Evolutionary conservation across 345 rosid species (phyloP), one percentile per base, ranked within the genome.

Genomic region (Hibiscus mutabilis): DNA sequence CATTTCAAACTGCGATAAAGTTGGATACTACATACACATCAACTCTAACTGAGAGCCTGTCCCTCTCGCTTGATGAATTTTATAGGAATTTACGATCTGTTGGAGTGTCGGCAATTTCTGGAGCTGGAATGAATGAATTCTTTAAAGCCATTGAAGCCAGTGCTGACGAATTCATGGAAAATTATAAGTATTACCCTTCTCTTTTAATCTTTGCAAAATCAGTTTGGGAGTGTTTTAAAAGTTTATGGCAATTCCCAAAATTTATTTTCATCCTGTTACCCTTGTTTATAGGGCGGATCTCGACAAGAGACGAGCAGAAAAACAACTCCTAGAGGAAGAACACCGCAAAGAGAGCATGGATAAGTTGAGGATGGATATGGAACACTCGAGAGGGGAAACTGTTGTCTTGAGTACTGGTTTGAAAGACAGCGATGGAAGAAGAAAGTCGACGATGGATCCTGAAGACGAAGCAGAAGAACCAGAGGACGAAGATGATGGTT

Each of bases 31-130:
- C 96, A 0, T 83, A 91, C 79, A 53, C 88, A 4, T 76, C 96
- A 19, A 83, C 89, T 29, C 78, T 88, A 75, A 77, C 93, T 14
- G 81, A 84, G 68, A 88, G 93, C 77, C 93, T 91, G 65, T 81
- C 86, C 42, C 84, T 91, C 46, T 80, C 83, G 16, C 90, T 90
- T 2, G 89, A 79, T 56, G 93, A 91, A 70, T 88, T 88, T 74
- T 91, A 91, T 71, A 79, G 75, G 49, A 91, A 88, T 21, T 78
- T 91, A 72, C 82, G 77, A 60, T 86, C 91, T 49, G 93, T 87
- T 68, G 96, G 96, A 69, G 93, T 91, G 47, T 91, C 96, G 66
- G 93, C 96, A 52, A 82, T 91, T 73, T 75, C 96, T 61, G 96
- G 96, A 76, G 82, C 86, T 74, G 96, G 96, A 66, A 87, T 87